Base-by-base conservation (phyloP, 2,329 filamentous ascomycete genomes). In the Neopestalotiopsis sp. region DNA sequence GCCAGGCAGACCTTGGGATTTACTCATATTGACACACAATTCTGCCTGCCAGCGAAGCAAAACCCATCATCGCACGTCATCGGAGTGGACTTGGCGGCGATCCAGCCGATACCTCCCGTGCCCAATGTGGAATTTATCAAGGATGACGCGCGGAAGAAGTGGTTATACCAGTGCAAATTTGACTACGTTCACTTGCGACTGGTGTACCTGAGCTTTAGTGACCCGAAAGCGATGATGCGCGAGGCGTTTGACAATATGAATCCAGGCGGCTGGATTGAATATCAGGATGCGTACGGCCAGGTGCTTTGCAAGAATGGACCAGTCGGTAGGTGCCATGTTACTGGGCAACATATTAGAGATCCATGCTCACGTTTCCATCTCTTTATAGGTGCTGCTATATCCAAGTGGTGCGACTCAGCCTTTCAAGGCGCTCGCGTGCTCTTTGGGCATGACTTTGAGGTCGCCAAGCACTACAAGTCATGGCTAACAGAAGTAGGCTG, bases 221-320 rank as follows among this genome's bases (percentile, higher is more conserved):
- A 63, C 7, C 24, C 61, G 0, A 24, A 9, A 30, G 12, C n/a
- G n/a, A 14, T 63, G 4, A 65, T 65, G 13, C n/a, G 28, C 0
- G n/a, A 65, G 2, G 42, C 42, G 2, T 65, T 56, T 14, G 24
- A 65, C 1, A 52, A 65, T 24, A 52, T 65, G 42, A 34, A 56
- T 6, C 45, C 63, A 7, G 40, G 63, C 5, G 63, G 42, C 4
- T 65, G 63, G 63, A 57, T 65, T 7, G 63, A 65, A 14, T 65
- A 30, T 30, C 63, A 65, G 24, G 61, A 63, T 30, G 4, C 20
- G 4, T 58, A 32, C 3, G 56, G 56, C 12, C 56, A 58, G 56
- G 5, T 28, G 4, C 10, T 30, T 4, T 58, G 14, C 14, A 49
- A 49, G 42, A 49, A 58, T 10, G 20, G 56, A 14, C 5, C 3